These are phyloP conservation scores for Clonostachys chloroleuca DNA, from an alignment of 2,329 filamentous ascomycete genomes.

Conservation along the genomic window DNA sequence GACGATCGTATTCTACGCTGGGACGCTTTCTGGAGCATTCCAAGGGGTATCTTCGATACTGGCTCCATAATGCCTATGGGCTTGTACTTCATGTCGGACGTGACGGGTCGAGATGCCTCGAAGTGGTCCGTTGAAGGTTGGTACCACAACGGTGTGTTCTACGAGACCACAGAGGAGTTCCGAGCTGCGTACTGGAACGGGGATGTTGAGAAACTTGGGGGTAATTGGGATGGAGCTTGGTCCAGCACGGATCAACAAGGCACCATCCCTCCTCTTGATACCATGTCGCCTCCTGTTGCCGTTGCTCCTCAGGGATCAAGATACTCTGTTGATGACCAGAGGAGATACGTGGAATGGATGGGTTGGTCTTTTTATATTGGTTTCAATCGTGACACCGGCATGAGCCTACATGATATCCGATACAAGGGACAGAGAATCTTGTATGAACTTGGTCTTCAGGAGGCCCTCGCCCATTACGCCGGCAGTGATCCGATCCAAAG, in stretches of 20 bases:
- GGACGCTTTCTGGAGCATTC: slow-evolving; percentile 36
- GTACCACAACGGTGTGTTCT: slow-evolving; percentile 51
- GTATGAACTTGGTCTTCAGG: slow-evolving; percentile 3
- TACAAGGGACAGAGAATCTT: slow-evolving; percentile 1
- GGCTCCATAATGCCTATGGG: slow-evolving; percentile 38
- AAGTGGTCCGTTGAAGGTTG: slow-evolving; percentile 47
- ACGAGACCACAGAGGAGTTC: slow-evolving; percentile 42
- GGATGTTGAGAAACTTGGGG: slow-evolving; percentile 9
- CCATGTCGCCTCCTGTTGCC: slow-evolving; percentile 4
- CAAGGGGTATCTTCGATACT: slow-evolving; percentile 31
- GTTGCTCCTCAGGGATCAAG: slow-evolving; percentile 3
- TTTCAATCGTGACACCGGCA: neutral
- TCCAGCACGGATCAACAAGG: slow-evolving; percentile 33
- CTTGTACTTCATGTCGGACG: slow-evolving; percentile 35
- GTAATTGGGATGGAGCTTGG: slow-evolving; percentile 44
- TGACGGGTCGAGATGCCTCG: slow-evolving; percentile 43
- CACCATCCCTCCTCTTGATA: slow-evolving; percentile 7
- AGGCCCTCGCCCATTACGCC: slow-evolving; percentile 2
- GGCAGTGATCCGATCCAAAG: neutral
- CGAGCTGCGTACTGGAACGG: slow-evolving; percentile 40
- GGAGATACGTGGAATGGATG: slow-evolving; percentile 5
- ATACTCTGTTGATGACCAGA: slow-evolving; percentile 1
- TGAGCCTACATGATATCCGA: slow-evolving; percentile 1
- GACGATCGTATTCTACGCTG: slow-evolving; percentile 37
- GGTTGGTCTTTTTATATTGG: neutral